Percentiles rank a stretch among this genome's conserved stretches.
phyloP scores from a whole-genome alignment of 768 basidiomycete genomes.

The Agrocybe pediades region DNA sequence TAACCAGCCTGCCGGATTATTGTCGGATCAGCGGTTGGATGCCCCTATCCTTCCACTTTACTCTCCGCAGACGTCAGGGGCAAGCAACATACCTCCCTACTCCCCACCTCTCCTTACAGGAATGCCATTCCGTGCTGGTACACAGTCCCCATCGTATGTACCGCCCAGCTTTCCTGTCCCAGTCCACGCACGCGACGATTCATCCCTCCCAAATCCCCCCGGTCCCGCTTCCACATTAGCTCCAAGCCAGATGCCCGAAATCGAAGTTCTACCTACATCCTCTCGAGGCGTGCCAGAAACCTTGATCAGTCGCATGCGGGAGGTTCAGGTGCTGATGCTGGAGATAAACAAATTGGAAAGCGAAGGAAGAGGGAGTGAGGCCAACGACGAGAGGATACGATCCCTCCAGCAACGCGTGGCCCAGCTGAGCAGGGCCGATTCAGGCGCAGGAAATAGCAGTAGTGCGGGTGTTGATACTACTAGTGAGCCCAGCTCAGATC shows the following conservation, averaged over 20 bases:
- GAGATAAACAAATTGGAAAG: conserved; percentile 16
- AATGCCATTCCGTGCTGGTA: neutral
- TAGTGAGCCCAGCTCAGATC: neutral
- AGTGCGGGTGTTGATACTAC: neutral
- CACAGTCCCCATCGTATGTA: neutral
- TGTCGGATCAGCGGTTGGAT: neutral
- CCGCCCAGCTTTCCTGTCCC: neutral
- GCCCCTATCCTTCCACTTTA: neutral
- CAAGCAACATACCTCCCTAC: neutral
- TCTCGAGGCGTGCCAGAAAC: neutral
- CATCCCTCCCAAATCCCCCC: neutral
- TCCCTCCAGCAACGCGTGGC: conserved; percentile 16
- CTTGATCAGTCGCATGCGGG: conserved; percentile 15
- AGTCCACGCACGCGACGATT: neutral
- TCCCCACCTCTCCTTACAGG: neutral
- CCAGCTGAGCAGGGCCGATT: conserved; percentile 11
- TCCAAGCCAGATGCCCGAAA: too few relatives aligned
- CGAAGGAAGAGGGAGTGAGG: neutral
- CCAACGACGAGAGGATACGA: conserved; percentile 12
- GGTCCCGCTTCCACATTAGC: neutral
- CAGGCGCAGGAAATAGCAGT: too few relatives aligned
- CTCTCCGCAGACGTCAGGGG: neutral
- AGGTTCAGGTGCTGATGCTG: conserved; percentile 16
- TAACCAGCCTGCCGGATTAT: neutral
- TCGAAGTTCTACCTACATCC: too few relatives aligned